phyloP scores from a whole-genome alignment of 768 basidiomycete species.

The Phanerodontia chrysosporium region DNA sequence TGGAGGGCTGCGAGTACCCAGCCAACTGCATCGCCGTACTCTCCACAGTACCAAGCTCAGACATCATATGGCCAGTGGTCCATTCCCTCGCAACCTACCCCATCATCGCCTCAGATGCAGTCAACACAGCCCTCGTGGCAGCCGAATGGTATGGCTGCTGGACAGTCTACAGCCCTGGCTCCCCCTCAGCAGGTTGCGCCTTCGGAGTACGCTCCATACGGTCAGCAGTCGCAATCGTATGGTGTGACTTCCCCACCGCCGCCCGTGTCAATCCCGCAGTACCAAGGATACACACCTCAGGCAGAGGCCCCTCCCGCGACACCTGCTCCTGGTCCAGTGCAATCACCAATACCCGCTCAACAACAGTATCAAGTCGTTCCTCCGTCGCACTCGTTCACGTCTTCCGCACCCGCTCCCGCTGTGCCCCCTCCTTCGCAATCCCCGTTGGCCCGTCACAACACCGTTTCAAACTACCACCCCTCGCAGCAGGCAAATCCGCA shows the following conservation, averaged over 20 bases:
- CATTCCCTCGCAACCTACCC: constrained; percentile 10
- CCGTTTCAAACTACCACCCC: constrained; percentile 24
- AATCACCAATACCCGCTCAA: constrained; percentile 8
- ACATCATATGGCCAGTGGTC: constrained; percentile 20
- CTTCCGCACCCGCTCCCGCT: constrained; percentile 15
- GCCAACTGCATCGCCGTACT: constrained; percentile 22
- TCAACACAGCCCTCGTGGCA: constrained; percentile 15
- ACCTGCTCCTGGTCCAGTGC: not conserved
- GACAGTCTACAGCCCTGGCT: not conserved
- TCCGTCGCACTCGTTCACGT: not conserved
- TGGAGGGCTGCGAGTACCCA: constrained; percentile 42
- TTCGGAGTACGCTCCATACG: constrained; percentile 11
- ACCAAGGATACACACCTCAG: not conserved
- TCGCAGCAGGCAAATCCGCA: constrained; percentile 20
- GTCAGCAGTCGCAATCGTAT: constrained; percentile 17
- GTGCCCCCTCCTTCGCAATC: constrained; percentile 9
- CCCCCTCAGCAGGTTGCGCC: constrained; percentile 14
- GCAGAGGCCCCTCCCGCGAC: not conserved
- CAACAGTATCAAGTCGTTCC: constrained; percentile 10
- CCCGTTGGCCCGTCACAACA: constrained; percentile 22
- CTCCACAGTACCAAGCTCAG: constrained; percentile 18
- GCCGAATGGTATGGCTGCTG: constrained; percentile 7
- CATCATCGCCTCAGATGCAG: constrained; percentile 9
- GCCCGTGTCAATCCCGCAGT: constrained; percentile 9
- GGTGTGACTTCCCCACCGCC: constrained; percentile 14